Evolutionary conservation across 2,329 filamentous ascomycete genomes (phyloP), one percentile per base, ranked within the genome.

Genomic region (Colletotrichum lupini): DNA sequence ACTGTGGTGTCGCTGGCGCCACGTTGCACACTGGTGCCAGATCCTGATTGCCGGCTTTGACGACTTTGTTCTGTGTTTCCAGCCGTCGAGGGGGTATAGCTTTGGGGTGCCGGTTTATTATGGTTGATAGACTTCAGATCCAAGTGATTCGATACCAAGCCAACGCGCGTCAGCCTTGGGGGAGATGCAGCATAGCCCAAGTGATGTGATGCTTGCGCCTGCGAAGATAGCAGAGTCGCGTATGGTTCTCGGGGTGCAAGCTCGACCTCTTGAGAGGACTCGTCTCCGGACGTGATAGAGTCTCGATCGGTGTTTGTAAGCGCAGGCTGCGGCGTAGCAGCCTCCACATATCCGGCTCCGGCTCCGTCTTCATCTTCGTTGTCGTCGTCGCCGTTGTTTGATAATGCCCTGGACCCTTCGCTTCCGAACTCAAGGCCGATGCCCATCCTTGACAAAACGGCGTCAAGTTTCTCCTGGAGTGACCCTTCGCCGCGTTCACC

Each of bases 401-500:
- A 73, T 19, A 58, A 14, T 14, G 28, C 64, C 26, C 37, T 69
- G 22, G 65, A 70, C 16, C 60, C 35, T 42, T 71, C 69, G 49
- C 72, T 72, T 49, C 72, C 86, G 69, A 92, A 89, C 74, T 94
- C 91, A 67, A 97, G 86, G 55, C 91, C 87, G 75, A 96, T 95
- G 26, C 92, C 92, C 87, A 95, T 91, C 62, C 90, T 87, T 19
- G 84, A 85, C 76, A 97, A 86, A 72, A 94, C 87, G 70, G 88
- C 85, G 80, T 91, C 89, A 77, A 97, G 95, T 76, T 92, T 93
- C 71, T 92, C 90, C 75, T 90, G 87, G 32, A 97, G 85, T 5
- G 87, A 87, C 42, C 83, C 84, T 59, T 88, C 82, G 59, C 89
- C 88, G 70, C 87, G 87, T 77, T 90, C 88, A 73, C 91, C 91